Conservation (phyloP, 768 basidiomycete species). For the Trametes coccinea region DNA sequence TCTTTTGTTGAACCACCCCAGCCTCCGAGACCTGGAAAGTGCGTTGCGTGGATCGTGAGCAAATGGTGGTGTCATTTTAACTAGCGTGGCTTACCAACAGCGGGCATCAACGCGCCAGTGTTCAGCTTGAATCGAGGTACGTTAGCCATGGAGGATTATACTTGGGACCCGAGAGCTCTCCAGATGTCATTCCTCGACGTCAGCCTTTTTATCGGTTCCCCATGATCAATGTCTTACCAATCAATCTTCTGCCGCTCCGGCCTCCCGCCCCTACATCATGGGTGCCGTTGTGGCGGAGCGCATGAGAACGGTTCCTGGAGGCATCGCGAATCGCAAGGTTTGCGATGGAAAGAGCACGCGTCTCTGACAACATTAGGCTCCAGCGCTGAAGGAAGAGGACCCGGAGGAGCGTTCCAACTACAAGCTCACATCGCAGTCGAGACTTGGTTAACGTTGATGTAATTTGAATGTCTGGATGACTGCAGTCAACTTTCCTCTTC, state of each 20-base stretch:
- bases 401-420: too few relatives aligned
- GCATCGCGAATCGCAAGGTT: too few relatives aligned
- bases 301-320: neutral
- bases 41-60: neutral
- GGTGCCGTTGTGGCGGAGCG: neutral
- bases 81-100: conserved; percentile 35
- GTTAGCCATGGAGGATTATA: conserved; percentile 24
- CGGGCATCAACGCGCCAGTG: conserved; percentile 43
- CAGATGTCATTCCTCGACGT: neutral
- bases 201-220: conserved; percentile 4
- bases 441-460: too few relatives aligned
- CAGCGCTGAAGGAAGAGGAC: too few relatives aligned
- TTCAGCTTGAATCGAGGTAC: conserved; percentile 40
- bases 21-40: conserved; percentile 40
- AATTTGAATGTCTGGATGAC: too few relatives aligned
- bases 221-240: conserved; percentile 7
- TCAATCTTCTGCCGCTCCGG: neutral
- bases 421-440: too few relatives aligned
- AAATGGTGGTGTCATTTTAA: neutral
- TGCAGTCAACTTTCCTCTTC: conserved; percentile 42
- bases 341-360: too few relatives aligned
- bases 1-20: conserved; percentile 40
- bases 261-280: neutral
- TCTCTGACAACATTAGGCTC: too few relatives aligned
- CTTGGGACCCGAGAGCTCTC: neutral